phyloP scores from a whole-genome alignment of 1,139 yeast genomes.

The Pichia sp. region DNA sequence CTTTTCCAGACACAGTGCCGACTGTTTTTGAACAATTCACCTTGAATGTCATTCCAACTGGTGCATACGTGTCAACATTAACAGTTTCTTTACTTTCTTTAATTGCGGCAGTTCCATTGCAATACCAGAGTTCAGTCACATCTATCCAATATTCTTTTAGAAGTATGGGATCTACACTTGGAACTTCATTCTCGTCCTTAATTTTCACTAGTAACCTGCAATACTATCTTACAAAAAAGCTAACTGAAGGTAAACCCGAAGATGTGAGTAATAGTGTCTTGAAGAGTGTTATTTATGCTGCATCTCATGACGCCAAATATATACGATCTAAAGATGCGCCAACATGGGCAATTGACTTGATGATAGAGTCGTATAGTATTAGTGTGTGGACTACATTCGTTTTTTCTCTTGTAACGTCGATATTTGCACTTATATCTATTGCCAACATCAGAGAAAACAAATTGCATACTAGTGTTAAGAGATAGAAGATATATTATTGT shows the following conservation, averaged over 20 bases:
- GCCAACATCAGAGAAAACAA: constrained; percentile 45
- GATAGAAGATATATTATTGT: no score
- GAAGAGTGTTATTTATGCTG: constrained; percentile 38
- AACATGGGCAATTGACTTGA: constrained; percentile 35
- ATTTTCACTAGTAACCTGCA: constrained; percentile 41
- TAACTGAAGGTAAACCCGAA: constrained; percentile 29
- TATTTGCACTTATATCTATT: constrained; percentile 36
- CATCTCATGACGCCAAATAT: constrained; percentile 44
- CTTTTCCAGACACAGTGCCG: constrained; percentile 24
- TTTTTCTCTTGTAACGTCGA: constrained; percentile 29
- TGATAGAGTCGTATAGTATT: constrained; percentile 40
- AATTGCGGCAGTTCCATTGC: constrained; percentile 51
- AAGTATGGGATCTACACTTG: constrained; percentile 54
- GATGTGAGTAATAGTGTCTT: constrained; percentile 32
- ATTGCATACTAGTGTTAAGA: constrained; percentile 29
- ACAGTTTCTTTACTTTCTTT: constrained; percentile 51
- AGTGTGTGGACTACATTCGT: constrained; percentile 44
- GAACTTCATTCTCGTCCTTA: constrained; percentile 49
- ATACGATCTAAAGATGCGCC: constrained; percentile 38
- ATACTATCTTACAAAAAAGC: constrained; percentile 15
- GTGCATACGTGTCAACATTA: constrained; percentile 44
- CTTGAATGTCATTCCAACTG: constrained; percentile 39
- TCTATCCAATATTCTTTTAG: constrained; percentile 55
- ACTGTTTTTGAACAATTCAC: constrained; percentile 36
- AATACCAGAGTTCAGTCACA: constrained; percentile 51